Evolutionary conservation across 2,329 filamentous ascomycete genomes (phyloP).

Genomic region (Fusarium nelsonii): DNA sequence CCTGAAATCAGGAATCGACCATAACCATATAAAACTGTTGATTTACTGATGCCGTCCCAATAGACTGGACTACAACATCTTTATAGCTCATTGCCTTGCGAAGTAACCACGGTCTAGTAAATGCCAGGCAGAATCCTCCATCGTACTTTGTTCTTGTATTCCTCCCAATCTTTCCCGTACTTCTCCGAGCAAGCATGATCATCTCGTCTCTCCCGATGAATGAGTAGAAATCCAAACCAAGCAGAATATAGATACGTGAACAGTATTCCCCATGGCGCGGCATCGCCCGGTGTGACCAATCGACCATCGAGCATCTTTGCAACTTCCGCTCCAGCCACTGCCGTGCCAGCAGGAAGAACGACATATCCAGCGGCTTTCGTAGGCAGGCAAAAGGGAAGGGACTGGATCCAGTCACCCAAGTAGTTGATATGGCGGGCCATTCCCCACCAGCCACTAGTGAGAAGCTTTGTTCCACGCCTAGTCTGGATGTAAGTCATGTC

Average conservation of each 20-base stretch:
- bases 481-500: slow-evolving; percentile 88
- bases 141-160: slow-evolving; percentile 81
- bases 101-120: slow-evolving; percentile 15
- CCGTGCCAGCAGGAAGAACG: slow-evolving; percentile 67
- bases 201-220: slow-evolving; percentile 86
- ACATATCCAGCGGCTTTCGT: slow-evolving; percentile 85
- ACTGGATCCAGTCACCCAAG: slow-evolving; percentile 90
- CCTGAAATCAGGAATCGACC: too few relatives aligned
- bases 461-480: slow-evolving; percentile 79
- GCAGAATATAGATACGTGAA: slow-evolving; percentile 93
- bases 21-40: too few relatives aligned
- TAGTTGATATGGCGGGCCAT: slow-evolving; percentile 92
- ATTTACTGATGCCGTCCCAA: too few relatives aligned
- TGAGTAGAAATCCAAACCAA: slow-evolving; percentile 85
- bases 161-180: slow-evolving; percentile 90
- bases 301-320: slow-evolving; percentile 68
- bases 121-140: slow-evolving; percentile 85
- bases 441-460: slow-evolving; percentile 93
- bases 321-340: slow-evolving; percentile 57
- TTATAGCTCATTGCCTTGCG: too few relatives aligned
- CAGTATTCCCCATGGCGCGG: slow-evolving; percentile 83
- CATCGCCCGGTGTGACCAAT: slow-evolving; percentile 75
- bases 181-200: slow-evolving; percentile 88
- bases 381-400: slow-evolving; percentile 86
- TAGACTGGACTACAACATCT: too few relatives aligned